These are phyloP conservation scores for Monosporascus sp. DNA, from an alignment of 2,329 filamentous ascomycete genomes.

Conservation along the genomic window DNA sequence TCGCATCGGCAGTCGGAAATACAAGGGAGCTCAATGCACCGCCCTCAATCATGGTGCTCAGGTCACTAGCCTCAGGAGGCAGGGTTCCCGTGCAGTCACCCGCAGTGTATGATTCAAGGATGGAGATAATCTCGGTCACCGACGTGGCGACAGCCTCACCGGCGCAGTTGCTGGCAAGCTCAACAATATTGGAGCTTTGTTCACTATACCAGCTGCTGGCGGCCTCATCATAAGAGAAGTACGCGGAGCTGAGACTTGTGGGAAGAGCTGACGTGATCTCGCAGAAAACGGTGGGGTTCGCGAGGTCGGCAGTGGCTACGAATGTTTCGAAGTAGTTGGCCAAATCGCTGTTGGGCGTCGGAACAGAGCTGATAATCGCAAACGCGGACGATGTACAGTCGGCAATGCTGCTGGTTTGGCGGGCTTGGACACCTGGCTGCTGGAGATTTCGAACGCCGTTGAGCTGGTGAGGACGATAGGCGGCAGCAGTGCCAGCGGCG, in stretches of 20 bases:
- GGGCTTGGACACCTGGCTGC: conserved; percentile 5
- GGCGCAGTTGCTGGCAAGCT: conserved; percentile 7
- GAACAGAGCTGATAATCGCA: conserved; percentile 7
- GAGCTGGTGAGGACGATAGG: conserved; percentile 11
- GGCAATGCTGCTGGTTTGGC: background rate
- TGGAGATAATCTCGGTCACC: conserved; percentile 2
- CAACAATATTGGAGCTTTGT: conserved; percentile 9
- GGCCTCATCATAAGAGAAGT: conserved; percentile 12
- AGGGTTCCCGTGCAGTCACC: background rate
- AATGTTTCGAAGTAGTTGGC: conserved; percentile 5
- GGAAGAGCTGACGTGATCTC: conserved; percentile 8
- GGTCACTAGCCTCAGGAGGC: background rate
- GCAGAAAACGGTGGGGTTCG: conserved; percentile 9
- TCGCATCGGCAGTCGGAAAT: too few species aligned
- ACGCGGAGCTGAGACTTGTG: conserved; percentile 7
- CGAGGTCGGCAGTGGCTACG: conserved; percentile 3
- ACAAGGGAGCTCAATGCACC: too few species aligned
- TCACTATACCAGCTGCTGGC: conserved; percentile 14
- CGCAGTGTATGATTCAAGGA: conserved; percentile 3
- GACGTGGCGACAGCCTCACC: background rate
- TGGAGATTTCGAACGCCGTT: conserved; percentile 9
- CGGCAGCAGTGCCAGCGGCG: conserved; percentile 12
- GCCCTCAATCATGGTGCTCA: background rate
- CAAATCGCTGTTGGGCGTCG: conserved; percentile 2
- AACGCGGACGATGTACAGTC: conserved; percentile 4